phyloP scores from a whole-genome alignment of 1,284 basidiomycete genomes.

The Marasmius oreades region DNA sequence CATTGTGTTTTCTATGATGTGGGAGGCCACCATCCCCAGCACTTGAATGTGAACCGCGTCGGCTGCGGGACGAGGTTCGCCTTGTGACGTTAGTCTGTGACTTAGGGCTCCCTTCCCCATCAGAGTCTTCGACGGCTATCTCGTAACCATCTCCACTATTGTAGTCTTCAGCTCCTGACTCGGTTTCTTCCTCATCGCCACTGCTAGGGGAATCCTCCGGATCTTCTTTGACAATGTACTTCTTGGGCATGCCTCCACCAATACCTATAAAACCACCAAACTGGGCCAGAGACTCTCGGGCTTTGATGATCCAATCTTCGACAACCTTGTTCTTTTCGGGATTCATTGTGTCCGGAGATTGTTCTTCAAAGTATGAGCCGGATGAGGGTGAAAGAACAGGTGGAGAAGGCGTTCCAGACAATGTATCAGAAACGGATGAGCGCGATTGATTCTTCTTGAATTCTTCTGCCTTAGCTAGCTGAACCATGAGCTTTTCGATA shows the following conservation, averaged over 20 bases:
- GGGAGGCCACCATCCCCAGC: constrained; percentile 24
- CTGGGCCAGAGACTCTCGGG: constrained; percentile 59
- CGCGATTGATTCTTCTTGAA: constrained; percentile 19
- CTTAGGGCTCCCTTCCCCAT: constrained; percentile 25
- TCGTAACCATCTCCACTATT: constrained; percentile 29
- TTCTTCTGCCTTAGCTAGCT: constrained; percentile 56
- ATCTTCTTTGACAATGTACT: constrained; percentile 44
- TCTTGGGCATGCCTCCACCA: constrained; percentile 49
- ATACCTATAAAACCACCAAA: constrained; percentile 63
- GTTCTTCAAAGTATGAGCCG: constrained; percentile 23
- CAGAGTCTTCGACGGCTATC: constrained; percentile 25
- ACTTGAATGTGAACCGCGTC: constrained; percentile 33
- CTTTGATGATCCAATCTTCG: constrained; percentile 70
- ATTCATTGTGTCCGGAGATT: constrained; percentile 19
- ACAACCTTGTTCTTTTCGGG: constrained; percentile 40
- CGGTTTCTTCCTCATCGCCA: constrained; percentile 32
- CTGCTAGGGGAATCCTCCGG: constrained; percentile 34
- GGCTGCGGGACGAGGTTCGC: constrained; percentile 25
- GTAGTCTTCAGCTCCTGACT: constrained; percentile 32
- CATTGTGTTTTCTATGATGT: constrained; percentile 26
- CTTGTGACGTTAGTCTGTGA: constrained; percentile 13
- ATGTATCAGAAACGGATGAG: constrained; percentile 20
- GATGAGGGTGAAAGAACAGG: constrained; percentile 34
- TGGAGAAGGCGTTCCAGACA: constrained; percentile 29
- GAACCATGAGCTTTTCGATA: constrained; percentile 63